Conservation (phyloP, 1,139 yeast species). For the Saccharomyces pastorianus region DNA sequence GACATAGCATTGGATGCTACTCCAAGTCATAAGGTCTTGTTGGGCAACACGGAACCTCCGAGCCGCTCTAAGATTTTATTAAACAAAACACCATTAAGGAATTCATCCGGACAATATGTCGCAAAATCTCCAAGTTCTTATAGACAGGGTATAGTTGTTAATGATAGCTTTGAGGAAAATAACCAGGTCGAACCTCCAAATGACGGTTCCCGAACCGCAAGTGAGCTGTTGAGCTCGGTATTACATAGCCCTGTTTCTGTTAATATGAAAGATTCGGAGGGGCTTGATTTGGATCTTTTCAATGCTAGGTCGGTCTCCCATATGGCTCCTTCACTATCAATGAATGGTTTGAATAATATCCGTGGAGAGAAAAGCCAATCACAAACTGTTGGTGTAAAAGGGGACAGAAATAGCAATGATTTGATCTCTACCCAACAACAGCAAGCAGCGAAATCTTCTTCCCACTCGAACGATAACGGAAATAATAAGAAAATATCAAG, state of each 20-base stretch:
- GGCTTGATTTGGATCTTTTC: neutral
- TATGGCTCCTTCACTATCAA: neutral
- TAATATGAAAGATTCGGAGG: neutral
- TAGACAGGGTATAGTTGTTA: conserved; percentile 5
- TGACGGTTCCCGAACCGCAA: neutral
- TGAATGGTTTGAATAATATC: neutral
- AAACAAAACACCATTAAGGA: conserved; percentile 10
- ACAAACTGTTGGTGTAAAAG: neutral
- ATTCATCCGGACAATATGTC: conserved; percentile 1
- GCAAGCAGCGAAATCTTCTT: neutral
- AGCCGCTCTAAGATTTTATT: conserved; percentile 5
- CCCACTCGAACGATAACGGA: neutral
- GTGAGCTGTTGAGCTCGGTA: neutral
- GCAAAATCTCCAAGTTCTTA: conserved; percentile 7
- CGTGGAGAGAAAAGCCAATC: neutral
- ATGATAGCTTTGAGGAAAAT: neutral
- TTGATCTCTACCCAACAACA: too few species aligned
- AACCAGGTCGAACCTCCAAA: neutral
- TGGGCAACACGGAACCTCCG: conserved; percentile 1
- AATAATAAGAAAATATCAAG: conserved; percentile 1
- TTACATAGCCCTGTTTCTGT: neutral
- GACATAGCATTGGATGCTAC: conserved; percentile 24
- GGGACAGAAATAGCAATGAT: neutral
- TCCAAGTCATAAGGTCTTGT: neutral
- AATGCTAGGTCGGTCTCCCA: neutral